These are phyloP conservation scores for Hyphopichia khmerensis DNA, from an alignment of 1,139 yeast genomes.

Conservation along the genomic window DNA sequence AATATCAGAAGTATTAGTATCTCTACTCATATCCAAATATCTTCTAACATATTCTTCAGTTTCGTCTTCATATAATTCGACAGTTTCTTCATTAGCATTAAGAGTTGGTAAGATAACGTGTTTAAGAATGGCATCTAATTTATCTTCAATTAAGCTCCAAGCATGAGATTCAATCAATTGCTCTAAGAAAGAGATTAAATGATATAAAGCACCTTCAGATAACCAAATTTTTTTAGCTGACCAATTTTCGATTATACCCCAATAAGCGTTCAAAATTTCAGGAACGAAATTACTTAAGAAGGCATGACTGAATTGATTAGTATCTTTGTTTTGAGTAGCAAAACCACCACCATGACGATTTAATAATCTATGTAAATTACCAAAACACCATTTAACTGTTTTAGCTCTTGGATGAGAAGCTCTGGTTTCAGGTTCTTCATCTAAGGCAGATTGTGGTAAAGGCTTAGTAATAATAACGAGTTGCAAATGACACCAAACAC, in stretches of 20 bases:
- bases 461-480: slow-evolving; percentile 49
- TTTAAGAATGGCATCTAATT: slow-evolving; percentile 56
- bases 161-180: slow-evolving; percentile 56
- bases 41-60: slow-evolving; percentile 73
- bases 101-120: slow-evolving; percentile 66
- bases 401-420: slow-evolving; percentile 50
- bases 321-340: slow-evolving; percentile 34
- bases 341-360: slow-evolving; percentile 55
- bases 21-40: slow-evolving; percentile 68
- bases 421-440: slow-evolving; percentile 38
- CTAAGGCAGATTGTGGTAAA: slow-evolving; percentile 34
- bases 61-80: slow-evolving; percentile 69
- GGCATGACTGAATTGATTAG: slow-evolving; percentile 41
- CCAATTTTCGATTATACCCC: slow-evolving; percentile 63
- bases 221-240: slow-evolving; percentile 56
- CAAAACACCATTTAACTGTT: slow-evolving; percentile 73
- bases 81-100: slow-evolving; percentile 51
- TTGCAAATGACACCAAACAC: slow-evolving; percentile 65
- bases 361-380: slow-evolving; percentile 60
- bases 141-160: slow-evolving; percentile 54
- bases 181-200: slow-evolving; percentile 63
- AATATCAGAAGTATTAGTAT: slow-evolving; percentile 71
- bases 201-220: slow-evolving; percentile 58
- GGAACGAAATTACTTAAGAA: slow-evolving; percentile 59
- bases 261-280: slow-evolving; percentile 56